A percentile compares a stretch with the other conserved stretches of the same genome.
phyloP scores from a whole-genome alignment of 192 early-diverging fungal genomes.

The Chytriomyces hyalinus region DNA sequence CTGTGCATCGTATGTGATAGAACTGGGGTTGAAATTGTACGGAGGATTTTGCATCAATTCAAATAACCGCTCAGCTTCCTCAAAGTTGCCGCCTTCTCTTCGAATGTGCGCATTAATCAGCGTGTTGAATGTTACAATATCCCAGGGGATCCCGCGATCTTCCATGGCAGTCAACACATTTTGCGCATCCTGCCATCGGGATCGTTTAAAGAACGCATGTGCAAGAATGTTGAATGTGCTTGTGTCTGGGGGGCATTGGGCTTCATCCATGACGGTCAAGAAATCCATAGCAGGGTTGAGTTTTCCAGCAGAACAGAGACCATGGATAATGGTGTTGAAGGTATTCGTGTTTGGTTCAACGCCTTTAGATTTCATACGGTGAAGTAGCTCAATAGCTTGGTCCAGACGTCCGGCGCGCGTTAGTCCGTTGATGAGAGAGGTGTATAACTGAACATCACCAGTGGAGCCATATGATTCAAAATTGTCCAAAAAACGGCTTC shows the following conservation, averaged over 20 bases:
- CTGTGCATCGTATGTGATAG: slow-evolving; percentile 9
- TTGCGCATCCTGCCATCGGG: slow-evolving; percentile 25
- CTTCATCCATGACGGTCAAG: slow-evolving; percentile 7
- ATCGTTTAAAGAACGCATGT: slow-evolving; percentile 10
- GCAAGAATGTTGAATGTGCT: slow-evolving; percentile 29
- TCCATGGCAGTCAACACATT: slow-evolving; percentile 10
- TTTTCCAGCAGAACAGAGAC: slow-evolving; percentile 11
- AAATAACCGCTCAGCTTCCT: slow-evolving; percentile 25
- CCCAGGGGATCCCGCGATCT: slow-evolving; percentile 9
- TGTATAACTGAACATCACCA: slow-evolving; percentile 17
- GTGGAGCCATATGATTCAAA: neutral
- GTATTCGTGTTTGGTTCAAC: slow-evolving; percentile 16
- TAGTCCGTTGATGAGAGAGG: slow-evolving; percentile 9
- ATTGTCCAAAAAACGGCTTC: slow-evolving; percentile 13
- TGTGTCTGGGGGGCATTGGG: slow-evolving; percentile 12
- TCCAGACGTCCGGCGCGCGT: slow-evolving; percentile 6
- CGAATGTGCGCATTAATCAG: slow-evolving; percentile 31
- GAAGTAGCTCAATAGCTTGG: slow-evolving; percentile 24
- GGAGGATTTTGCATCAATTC: slow-evolving; percentile 32
- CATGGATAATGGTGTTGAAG: slow-evolving; percentile 17
- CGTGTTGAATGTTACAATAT: slow-evolving; percentile 25
- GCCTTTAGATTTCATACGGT: slow-evolving; percentile 21
- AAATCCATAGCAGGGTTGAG: slow-evolving; percentile 7
- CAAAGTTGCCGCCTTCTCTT: slow-evolving; percentile 29
- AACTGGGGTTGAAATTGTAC: slow-evolving; percentile 6